Conservation (phyloP, 1,284 basidiomycete genomes). For the Tetrapyrgos nigripes region DNA sequence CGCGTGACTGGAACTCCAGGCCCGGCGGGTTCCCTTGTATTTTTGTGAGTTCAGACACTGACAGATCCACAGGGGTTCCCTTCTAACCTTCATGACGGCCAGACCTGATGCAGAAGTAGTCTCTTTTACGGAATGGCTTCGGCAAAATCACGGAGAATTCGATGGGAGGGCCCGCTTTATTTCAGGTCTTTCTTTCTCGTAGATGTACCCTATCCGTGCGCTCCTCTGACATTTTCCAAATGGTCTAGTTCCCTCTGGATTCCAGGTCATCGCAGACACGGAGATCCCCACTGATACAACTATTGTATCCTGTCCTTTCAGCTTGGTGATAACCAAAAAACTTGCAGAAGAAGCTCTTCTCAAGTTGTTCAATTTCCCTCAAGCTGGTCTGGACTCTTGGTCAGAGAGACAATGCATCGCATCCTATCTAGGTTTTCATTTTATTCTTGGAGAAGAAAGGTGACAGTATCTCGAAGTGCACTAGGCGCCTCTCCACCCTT, state of each 20-base stretch:
- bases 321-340: constrained; percentile 71
- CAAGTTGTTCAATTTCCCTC: constrained; percentile 39
- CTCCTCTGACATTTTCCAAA: constrained; percentile 17
- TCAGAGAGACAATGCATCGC: constrained; percentile 76
- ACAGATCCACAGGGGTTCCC: too few relatives aligned
- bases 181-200: constrained; percentile 42
- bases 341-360: constrained; percentile 51
- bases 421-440: constrained; percentile 76
- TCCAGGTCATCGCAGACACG: constrained; percentile 58
- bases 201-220: constrained; percentile 11
- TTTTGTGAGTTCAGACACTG: too few relatives aligned
- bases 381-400: constrained; percentile 48
- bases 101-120: constrained; percentile 23
- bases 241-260: constrained; percentile 55
- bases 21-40: too few relatives aligned
- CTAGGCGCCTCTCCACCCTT: background rate
- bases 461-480: background rate
- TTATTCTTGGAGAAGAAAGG: constrained; percentile 48
- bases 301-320: constrained; percentile 79
- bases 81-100: constrained; percentile 1
- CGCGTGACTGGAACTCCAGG: background rate
- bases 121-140: constrained; percentile 56
- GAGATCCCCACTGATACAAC: constrained; percentile 57
- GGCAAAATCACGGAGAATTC: constrained; percentile 52
- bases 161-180: constrained; percentile 50